Base-by-base conservation (phyloP, 2,329 filamentous ascomycete genomes). In the Botrytis pseudocinerea region DNA sequence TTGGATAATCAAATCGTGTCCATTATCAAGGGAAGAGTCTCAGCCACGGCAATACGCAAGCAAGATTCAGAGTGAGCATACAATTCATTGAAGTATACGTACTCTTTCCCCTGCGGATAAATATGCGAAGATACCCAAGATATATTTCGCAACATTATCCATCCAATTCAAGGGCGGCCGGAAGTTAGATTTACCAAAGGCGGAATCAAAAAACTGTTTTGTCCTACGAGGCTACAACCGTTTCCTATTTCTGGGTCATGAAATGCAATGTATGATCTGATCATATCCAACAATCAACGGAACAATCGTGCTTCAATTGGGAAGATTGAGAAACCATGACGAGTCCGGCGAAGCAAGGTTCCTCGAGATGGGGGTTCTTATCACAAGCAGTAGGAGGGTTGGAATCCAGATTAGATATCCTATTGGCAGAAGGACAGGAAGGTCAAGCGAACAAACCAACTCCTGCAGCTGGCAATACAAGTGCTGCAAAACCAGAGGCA, bases 301-400 rank as follows among this genome's bases (percentile, higher is more conserved):
- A 44, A 44, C 25, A 25, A 54, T 57, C 44, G 44, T 63, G 61
- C 59, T 46, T 46, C 22, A 32, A 28, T 60, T 65, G 9, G 59
- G 48, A 32, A 46, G 51, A 48, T 42, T 40, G 32, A 54, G 22
- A 38, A 65, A 72, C 40, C 61, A 82, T 82, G 80, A 75, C 79
- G 60, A 78, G 79, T 69, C 77, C 80, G 44, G 63, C 73, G 42
- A 81, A 83, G 72, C 77, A 88, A 77, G 40, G n/a, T n/a, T 84
- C 87, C 75, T 88, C 88, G 69, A 88, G 88, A 89, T 94, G 92
- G 92, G 92, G 91, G 63, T 92, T 97, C 81, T 87, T 98, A 74
- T 93, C 94, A 76, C 93, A 95, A 82, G 95, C 95, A 76, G 94
- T 98, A 74, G 94, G 95, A 71, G 95, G 95, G 74, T 92, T 99